These are phyloP conservation scores for Fraxinus ornus DNA, from an alignment of 305 asterid genomes.

Conservation along the genomic window DNA sequence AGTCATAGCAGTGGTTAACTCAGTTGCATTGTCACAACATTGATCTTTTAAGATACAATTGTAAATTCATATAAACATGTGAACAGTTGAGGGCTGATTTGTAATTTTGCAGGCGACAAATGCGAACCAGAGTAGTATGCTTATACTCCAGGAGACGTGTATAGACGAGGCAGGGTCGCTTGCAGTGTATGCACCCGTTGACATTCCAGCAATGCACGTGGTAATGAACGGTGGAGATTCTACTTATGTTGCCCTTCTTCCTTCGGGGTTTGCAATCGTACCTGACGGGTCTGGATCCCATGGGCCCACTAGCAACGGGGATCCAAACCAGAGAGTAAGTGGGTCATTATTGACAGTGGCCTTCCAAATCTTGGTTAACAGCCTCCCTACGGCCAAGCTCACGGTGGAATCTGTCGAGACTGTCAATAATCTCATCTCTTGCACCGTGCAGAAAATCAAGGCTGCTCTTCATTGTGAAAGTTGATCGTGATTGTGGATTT, in stretches of 20 bases:
- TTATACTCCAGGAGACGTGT: conserved; percentile 93
- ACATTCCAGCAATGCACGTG: conserved; percentile 88
- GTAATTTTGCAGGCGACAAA: conserved; percentile 56
- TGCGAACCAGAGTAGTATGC: conserved; percentile 80
- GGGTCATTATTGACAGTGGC: conserved; percentile 92
- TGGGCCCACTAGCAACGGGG: conserved; percentile 36
- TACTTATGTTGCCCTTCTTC: conserved; percentile 83
- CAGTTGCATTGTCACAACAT: not conserved
- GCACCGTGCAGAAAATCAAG: conserved; percentile 94
- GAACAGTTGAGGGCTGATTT: conserved; percentile 23
- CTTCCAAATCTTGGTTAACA: conserved; percentile 82
- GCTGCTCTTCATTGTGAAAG: conserved; percentile 74
- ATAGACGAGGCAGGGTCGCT: conserved; percentile 89
- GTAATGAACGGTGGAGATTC: conserved; percentile 99
- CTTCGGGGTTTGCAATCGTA: conserved; percentile 81
- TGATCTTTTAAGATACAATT: not conserved
- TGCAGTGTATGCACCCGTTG: conserved; percentile 97
- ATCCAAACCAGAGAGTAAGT: conserved; percentile 37
- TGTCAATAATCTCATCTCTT: conserved; percentile 77
- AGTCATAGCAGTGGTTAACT: not conserved
- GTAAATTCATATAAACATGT: not conserved
- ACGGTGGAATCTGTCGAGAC: conserved; percentile 95
- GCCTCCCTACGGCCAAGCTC: conserved; percentile 81
- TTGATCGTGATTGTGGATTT: conserved; percentile 26
- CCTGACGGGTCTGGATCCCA: conserved; percentile 63